Percentiles rank a stretch among this genome's conserved stretches.
Conservation (phyloP, 805 yeast species). For the Yamadazyma akitaensis region DNA sequence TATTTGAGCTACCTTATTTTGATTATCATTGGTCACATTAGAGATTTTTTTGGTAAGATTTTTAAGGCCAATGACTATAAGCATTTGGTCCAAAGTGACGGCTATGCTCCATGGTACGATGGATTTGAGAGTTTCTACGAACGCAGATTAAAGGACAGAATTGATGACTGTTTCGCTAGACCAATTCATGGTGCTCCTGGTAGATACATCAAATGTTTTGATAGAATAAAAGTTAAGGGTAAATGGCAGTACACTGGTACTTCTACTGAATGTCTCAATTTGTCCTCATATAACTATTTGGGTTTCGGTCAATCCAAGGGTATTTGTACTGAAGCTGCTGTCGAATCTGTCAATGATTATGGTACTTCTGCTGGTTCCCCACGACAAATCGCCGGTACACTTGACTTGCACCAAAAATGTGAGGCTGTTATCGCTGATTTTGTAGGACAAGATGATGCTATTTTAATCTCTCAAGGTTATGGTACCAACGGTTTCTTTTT, state of each 20-base stretch:
- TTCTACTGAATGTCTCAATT: constrained; percentile 73
- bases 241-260: constrained; percentile 71
- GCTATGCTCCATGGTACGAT: constrained; percentile 94
- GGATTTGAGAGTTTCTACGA: constrained; percentile 92
- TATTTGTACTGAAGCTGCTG: constrained; percentile 76
- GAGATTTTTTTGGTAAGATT: constrained; percentile 80
- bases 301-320: constrained; percentile 98
- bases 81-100: constrained; percentile 73
- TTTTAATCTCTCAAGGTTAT: constrained; percentile 90
- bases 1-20: constrained; percentile 81
- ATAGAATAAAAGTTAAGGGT: constrained; percentile 65
- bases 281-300: constrained; percentile 87
- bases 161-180: constrained; percentile 92
- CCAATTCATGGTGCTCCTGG: constrained; percentile 99
- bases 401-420: constrained; percentile 68
- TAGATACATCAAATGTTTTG: constrained; percentile 76
- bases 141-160: constrained; percentile 83
- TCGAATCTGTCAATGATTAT: constrained; percentile 56
- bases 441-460: constrained; percentile 85
- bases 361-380: constrained; percentile 84
- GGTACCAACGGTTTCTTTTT: constrained; percentile 92
- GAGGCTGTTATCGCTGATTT: constrained; percentile 79
- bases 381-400: constrained; percentile 69
- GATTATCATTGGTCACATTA: constrained; percentile 83
- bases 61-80: constrained; percentile 64